Evolutionary conservation across 176 grass and related monocot genomes (phyloP).

Genomic region (Bothriochloa decipiens): DNA sequence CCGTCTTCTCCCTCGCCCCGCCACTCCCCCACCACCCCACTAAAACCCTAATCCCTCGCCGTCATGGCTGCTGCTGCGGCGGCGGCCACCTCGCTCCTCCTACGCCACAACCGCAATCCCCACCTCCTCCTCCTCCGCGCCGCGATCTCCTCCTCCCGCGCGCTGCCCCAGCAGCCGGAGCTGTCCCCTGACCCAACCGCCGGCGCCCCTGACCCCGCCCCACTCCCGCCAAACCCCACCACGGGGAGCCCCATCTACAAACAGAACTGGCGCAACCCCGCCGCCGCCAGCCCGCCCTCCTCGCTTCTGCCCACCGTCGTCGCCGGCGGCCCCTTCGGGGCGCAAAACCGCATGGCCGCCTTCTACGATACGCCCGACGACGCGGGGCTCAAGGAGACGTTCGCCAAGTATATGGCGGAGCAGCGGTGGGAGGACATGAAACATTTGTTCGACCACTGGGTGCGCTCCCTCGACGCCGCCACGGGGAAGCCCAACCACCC

Average conservation of each 20-base stretch:
- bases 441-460: constrained; percentile 83
- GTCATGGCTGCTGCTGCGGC: constrained; percentile 71
- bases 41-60: constrained; percentile 66
- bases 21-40: constrained; percentile 1
- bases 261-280: constrained; percentile 87
- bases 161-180: constrained; percentile 72
- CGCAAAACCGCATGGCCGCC: constrained; percentile 36
- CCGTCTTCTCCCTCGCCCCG: constrained; percentile 7
- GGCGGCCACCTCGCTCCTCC: constrained; percentile 56
- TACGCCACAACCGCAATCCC: constrained; percentile 47
- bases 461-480: constrained; percentile 66
- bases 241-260: constrained; percentile 82
- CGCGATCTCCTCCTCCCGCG: constrained; percentile 68
- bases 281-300: constrained; percentile 28
- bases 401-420: constrained; percentile 69
- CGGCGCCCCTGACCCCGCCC: constrained; percentile 31
- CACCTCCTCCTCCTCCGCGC: constrained; percentile 50
- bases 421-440: constrained; percentile 75
- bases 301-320: constrained; percentile 58
- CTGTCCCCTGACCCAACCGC: constrained; percentile 49
- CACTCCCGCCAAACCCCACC: constrained; percentile 78
- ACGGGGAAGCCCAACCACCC: constrained; percentile 87
- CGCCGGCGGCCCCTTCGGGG: background rate
- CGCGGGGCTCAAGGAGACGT: constrained; percentile 65
- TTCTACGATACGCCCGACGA: constrained; percentile 45